Conservation (phyloP, 2,329 filamentous ascomycete species). For the Berkeleyomyces rouxiae region DNA sequence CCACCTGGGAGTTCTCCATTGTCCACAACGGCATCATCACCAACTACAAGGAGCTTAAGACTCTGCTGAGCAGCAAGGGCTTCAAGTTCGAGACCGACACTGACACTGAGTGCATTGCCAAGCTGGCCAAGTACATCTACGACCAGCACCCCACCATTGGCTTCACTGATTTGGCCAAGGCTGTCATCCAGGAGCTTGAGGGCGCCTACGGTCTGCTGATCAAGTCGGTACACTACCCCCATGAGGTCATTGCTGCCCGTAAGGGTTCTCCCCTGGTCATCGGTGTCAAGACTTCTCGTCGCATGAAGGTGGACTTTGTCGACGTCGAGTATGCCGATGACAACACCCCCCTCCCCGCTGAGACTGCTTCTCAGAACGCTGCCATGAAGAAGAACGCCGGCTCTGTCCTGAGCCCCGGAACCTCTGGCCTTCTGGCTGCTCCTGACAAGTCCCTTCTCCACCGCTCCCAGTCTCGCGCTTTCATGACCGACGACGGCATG, state of each 20-base stretch:
- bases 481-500: constrained; percentile 95
- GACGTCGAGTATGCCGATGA: constrained; percentile 95
- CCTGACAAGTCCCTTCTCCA: constrained; percentile 96
- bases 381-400: constrained; percentile 78
- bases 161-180: constrained; percentile 93
- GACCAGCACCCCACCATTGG: constrained; percentile 86
- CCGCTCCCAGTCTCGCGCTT: constrained; percentile 94
- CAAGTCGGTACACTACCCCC: constrained; percentile 96
- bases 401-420: constrained; percentile 48
- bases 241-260: constrained; percentile 92
- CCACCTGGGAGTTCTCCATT: constrained; percentile 87
- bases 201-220: constrained; percentile 93
- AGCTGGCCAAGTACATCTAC: constrained; percentile 95
- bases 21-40: constrained; percentile 99
- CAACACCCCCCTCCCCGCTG: constrained; percentile 65
- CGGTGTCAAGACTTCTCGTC: constrained; percentile 89
- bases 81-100: constrained; percentile 99
- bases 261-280: constrained; percentile 95
- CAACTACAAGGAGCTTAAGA: constrained; percentile 99
- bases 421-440: constrained; percentile 52
- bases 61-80: constrained; percentile 79
- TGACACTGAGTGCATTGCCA: constrained; percentile 97
- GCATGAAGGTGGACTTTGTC: constrained; percentile 99
- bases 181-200: constrained; percentile 94
- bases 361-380: constrained; percentile 89